Conservation (phyloP, 2,329 filamentous ascomycete genomes). For the Coniochaeta sp. region DNA sequence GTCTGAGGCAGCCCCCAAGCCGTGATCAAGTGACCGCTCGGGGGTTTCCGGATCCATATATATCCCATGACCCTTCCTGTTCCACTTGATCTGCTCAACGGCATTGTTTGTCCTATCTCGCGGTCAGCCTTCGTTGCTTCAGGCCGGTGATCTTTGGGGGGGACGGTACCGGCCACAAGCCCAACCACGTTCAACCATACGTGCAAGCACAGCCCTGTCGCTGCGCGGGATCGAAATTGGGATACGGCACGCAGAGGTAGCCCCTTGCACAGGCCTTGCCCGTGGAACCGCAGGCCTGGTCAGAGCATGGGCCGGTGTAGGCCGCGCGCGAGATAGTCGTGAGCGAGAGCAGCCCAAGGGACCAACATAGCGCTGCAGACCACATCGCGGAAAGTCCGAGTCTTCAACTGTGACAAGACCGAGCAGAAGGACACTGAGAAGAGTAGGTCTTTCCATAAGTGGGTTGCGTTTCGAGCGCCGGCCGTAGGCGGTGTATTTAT, state of each 20-base stretch:
- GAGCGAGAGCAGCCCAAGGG: conserved; percentile 2
- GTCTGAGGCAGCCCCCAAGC: too few relatives aligned
- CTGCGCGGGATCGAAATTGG: conserved; percentile 10
- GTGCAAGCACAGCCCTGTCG: conserved; percentile 14
- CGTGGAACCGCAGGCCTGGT: conserved; percentile 8
- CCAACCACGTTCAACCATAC: conserved; percentile 11
- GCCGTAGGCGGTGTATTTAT: neutral
- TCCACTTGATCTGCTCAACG: too few relatives aligned
- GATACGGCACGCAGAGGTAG: conserved; percentile 14
- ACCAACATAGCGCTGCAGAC: conserved; percentile 3
- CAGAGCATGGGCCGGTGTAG: conserved; percentile 14
- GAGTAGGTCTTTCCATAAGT: too few relatives aligned
- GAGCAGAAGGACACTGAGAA: neutral
- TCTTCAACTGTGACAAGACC: neutral
- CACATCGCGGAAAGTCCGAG: conserved; percentile 7
- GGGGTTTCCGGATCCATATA: too few relatives aligned
- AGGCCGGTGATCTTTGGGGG: too few relatives aligned
- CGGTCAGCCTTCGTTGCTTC: neutral
- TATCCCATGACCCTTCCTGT: too few relatives aligned
- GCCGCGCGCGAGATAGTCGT: conserved; percentile 6
- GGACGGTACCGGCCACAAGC: conserved; percentile 5
- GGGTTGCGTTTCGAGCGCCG: neutral
- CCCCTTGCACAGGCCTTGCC: conserved; percentile 11
- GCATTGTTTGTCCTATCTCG: neutral
- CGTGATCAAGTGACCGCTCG: too few relatives aligned